These are phyloP conservation scores for Anthoceros angustus DNA, from an alignment of 225 moss, liverwort and hornwort genomes.

Conservation along the genomic window DNA sequence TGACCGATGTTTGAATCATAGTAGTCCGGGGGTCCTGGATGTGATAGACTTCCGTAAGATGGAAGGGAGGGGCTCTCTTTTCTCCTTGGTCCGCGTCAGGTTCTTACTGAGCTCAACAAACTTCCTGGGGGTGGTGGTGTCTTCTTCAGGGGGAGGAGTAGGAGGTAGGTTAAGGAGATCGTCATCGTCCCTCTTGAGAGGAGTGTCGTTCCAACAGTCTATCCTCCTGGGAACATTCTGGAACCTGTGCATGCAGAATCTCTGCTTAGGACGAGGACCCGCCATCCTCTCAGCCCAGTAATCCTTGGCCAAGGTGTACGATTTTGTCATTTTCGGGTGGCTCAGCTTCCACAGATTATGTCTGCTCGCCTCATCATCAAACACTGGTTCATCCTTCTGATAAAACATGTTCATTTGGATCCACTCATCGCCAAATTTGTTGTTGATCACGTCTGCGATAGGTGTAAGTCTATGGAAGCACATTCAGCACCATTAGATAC, in stretches of 20 bases:
- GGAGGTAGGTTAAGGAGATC: background rate
- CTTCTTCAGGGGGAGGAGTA: background rate
- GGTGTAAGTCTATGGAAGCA: background rate
- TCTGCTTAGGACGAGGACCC: background rate
- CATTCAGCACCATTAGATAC: background rate
- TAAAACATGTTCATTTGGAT: background rate
- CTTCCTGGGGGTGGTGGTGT: background rate
- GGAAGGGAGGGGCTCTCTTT: background rate
- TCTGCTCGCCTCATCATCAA: background rate
- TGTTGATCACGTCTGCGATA: background rate
- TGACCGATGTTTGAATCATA: background rate
- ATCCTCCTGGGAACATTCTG: background rate
- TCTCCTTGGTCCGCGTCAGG: background rate
- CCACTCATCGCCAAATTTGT: constrained; percentile 1
- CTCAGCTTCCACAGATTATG: background rate
- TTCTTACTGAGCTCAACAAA: background rate
- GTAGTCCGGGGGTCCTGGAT: background rate
- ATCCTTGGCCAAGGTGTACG: background rate
- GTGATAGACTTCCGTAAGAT: background rate
- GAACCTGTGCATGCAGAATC: background rate
- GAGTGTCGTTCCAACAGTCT: constrained; percentile 2
- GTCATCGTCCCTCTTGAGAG: background rate
- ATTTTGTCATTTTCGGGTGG: constrained; percentile 1
- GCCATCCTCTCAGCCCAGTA: background rate
- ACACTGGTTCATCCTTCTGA: background rate